Base-by-base conservation (phyloP, 2,329 filamentous ascomycete species). In the Talaromyces amestolkiae region DNA sequence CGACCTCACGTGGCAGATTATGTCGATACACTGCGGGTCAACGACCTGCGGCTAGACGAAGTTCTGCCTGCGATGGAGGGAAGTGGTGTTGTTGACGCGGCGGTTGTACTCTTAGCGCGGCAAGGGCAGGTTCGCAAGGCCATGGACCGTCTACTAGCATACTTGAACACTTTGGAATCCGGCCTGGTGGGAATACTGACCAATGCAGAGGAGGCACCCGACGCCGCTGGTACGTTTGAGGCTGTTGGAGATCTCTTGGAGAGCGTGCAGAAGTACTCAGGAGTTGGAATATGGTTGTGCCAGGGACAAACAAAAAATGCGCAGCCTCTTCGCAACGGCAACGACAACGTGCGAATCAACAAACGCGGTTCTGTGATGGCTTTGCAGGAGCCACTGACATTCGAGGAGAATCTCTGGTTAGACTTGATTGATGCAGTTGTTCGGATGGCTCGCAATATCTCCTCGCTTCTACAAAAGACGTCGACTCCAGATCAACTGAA, bases 271-370 rank as follows among this genome's bases (percentile, higher is more conserved):
- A 97, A 96, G 75, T 98, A 97, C 77, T 88, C 90, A 1, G 89
- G 93, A 69, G 92, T 99, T 1, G 95, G 96, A 15, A 94, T 96
- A 60, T 99, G 95, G 95, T 82, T 99, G 13, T 98, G 95, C 71
- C 92, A 96, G 77, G 88, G 90, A 1, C 92, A 97, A 74, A 92
- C 87, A 58, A 91, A 90, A 72, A 85, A 84, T 6, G 83, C 80
- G 66, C 74, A 75, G 58, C 72, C 72, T 35, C 70, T 72, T 13
- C 72, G 72, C 19, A 64, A 69, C 11, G 67, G 69, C 51, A 64
- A 69, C 11, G 68, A 69, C 49, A 37, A 51, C n/a, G 74, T 69
- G 65, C 74, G 69, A 70, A 78, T 70, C 70, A 77, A 68, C 71
- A 77, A 70, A 62, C 77, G 65, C 65, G 74, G 64, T 66, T 81